phyloP scores from a whole-genome alignment of 2,329 filamentous ascomycete species.

The Chaetoscypha palmicola region DNA sequence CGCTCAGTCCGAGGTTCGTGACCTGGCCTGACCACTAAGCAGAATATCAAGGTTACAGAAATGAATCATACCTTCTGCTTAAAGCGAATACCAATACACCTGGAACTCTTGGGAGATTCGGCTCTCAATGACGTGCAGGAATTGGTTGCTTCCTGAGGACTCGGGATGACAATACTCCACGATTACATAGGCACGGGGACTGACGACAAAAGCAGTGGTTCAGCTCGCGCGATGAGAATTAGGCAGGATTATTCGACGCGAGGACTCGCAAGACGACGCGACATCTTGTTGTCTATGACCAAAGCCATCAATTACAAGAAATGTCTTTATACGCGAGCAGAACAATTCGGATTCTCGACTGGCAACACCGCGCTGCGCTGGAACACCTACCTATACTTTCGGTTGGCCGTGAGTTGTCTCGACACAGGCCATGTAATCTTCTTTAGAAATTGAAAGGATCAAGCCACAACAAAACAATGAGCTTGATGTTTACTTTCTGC shows the following conservation, averaged over 20 bases:
- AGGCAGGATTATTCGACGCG: constrained; percentile 1
- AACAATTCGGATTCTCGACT: background rate
- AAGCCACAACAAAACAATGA: background rate
- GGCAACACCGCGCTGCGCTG: background rate
- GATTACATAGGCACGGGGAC: background rate
- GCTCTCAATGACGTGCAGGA: background rate
- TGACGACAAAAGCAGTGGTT: background rate
- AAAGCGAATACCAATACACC: background rate
- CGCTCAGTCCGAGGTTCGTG: constrained; percentile 3
- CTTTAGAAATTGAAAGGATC: background rate
- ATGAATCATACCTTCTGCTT: constrained; percentile 5
- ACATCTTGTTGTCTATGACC: too few relatives aligned
- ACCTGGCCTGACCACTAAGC: background rate
- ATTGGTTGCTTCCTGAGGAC: background rate
- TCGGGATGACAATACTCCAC: constrained; percentile 4
- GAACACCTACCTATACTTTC: background rate
- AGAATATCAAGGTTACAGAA: background rate
- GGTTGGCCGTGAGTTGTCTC: background rate
- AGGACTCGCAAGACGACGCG: constrained; percentile 6
- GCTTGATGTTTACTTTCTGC: background rate
- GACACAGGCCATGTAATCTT: background rate
- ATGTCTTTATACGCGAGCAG: background rate
- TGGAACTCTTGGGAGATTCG: background rate
- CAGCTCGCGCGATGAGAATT: background rate
- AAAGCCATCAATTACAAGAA: background rate